Percentiles rank a stretch among this genome's conserved stretches.
These are phyloP conservation scores for Carnegiea gigantea DNA, from an alignment of 179 eudicot species.

Conservation along the genomic window DNA sequence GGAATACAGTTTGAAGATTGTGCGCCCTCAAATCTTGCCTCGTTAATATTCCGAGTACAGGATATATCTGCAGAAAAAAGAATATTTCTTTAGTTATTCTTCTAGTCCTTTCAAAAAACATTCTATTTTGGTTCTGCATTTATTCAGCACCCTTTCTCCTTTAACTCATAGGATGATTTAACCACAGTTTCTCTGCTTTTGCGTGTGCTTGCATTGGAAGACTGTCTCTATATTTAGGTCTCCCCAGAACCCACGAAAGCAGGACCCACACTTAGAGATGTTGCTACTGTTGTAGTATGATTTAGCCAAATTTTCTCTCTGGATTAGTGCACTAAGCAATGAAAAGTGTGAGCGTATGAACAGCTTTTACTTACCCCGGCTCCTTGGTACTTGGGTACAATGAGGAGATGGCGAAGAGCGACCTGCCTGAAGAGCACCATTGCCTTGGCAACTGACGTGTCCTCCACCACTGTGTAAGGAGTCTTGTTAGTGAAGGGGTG, in stretches of 20 bases:
- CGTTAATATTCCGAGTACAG: conserved; percentile 81
- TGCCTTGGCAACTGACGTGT: conserved; percentile 90
- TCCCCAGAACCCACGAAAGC: too few relatives aligned
- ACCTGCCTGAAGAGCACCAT: conserved; percentile 90
- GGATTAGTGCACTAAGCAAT: conserved; percentile 5
- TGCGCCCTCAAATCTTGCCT: conserved; percentile 96
- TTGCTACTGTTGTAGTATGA: too few relatives aligned
- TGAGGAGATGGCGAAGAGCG: conserved; percentile 87
- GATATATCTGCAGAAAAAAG: conserved; percentile 57
- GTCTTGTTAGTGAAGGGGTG: conserved; percentile 87
- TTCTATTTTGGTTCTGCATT: background rate
- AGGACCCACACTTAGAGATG: too few relatives aligned
- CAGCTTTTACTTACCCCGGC: conserved; percentile 56
- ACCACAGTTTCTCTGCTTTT: too few relatives aligned
- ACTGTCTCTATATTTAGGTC: too few relatives aligned
- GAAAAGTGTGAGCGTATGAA: background rate
- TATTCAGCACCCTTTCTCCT: background rate
- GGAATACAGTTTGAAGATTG: conserved; percentile 78
- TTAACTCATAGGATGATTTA: background rate
- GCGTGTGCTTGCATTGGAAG: too few relatives aligned
- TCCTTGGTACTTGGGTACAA: conserved; percentile 83
- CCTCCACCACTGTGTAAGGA: conserved; percentile 83
- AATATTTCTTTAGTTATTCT: conserved; percentile 28
- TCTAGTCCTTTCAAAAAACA: background rate
- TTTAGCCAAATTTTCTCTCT: background rate